phyloP scores from a whole-genome alignment of 2,329 filamentous ascomycete genomes.

The Fusarium penzigii region DNA sequence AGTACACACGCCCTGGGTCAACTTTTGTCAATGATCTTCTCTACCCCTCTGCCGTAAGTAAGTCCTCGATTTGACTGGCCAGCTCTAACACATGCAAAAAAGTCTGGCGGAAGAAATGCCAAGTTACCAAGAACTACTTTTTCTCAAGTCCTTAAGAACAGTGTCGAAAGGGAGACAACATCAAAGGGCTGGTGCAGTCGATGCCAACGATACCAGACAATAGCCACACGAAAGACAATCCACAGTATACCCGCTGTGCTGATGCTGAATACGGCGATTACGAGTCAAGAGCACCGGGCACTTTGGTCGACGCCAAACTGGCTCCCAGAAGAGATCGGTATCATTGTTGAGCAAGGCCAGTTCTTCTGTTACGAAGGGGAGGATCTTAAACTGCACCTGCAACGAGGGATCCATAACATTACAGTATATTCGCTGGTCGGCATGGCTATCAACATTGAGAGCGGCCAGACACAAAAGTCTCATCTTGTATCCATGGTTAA shows the following conservation, averaged over 20 bases:
- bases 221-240: constrained; percentile 82
- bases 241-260: constrained; percentile 81
- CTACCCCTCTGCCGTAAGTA: constrained; percentile 60
- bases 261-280: constrained; percentile 81
- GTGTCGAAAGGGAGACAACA: constrained; percentile 85
- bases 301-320: constrained; percentile 90
- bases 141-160: constrained; percentile 88
- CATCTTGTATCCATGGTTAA: constrained; percentile 93
- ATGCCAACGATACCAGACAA: constrained; percentile 87
- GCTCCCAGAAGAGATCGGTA: constrained; percentile 90
- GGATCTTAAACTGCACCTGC: constrained; percentile 77
- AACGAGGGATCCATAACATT: constrained; percentile 77
- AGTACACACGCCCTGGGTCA: constrained; percentile 77
- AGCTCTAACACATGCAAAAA: constrained; percentile 35
- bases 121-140: constrained; percentile 66
- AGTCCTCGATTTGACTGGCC: neutral
- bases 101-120: constrained; percentile 48
- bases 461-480: constrained; percentile 79
- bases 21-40: constrained; percentile 84
- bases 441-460: constrained; percentile 86
- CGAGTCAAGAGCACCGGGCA: constrained; percentile 69
- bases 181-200: constrained; percentile 91
- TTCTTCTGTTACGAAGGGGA: constrained; percentile 95
- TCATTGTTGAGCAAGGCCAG: constrained; percentile 87
- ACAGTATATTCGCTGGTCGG: constrained; percentile 90